These are phyloP conservation scores for Urostyla sp. DNA, from an alignment of 73 alveolate genomes.

Conservation along the genomic window DNA sequence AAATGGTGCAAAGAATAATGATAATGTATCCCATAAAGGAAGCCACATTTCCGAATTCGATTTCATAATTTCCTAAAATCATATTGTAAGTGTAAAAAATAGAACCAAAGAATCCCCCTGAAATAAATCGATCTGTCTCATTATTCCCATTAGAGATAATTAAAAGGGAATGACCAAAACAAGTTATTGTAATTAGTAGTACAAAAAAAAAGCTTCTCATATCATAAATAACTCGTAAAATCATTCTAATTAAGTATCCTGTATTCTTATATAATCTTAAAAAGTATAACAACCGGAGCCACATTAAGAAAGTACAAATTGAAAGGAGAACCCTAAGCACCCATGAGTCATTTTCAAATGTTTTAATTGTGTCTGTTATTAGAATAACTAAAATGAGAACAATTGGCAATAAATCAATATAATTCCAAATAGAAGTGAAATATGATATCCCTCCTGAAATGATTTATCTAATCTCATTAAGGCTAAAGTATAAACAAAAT, in stretches of 20 bases:
- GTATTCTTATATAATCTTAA: not conserved
- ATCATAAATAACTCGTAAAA: not conserved
- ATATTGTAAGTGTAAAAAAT: not conserved
- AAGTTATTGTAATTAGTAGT: not conserved
- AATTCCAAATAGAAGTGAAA: not conserved
- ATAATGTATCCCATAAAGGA: not conserved
- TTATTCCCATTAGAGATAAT: not conserved
- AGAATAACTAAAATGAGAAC: no score
- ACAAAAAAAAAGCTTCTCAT: not conserved
- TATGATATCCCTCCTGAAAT: not conserved
- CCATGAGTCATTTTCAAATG: not conserved
- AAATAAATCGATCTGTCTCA: not conserved
- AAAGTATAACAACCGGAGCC: constrained; percentile 16
- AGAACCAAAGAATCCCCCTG: not conserved
- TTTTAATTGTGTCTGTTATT: not conserved
- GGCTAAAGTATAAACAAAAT: not conserved
- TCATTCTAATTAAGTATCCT: constrained; percentile 10
- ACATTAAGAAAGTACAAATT: not conserved
- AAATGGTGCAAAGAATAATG: constrained; percentile 54
- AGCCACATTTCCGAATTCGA: not conserved
- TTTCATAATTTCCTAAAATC: not conserved
- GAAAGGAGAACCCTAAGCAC: not conserved
- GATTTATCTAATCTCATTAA: not conserved
- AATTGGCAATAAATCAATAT: not conserved
- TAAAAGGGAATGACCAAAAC: not conserved